These are phyloP conservation scores for Malania oleifera DNA, from an alignment of 164 flowering plant genomes.

Conservation along the genomic window DNA sequence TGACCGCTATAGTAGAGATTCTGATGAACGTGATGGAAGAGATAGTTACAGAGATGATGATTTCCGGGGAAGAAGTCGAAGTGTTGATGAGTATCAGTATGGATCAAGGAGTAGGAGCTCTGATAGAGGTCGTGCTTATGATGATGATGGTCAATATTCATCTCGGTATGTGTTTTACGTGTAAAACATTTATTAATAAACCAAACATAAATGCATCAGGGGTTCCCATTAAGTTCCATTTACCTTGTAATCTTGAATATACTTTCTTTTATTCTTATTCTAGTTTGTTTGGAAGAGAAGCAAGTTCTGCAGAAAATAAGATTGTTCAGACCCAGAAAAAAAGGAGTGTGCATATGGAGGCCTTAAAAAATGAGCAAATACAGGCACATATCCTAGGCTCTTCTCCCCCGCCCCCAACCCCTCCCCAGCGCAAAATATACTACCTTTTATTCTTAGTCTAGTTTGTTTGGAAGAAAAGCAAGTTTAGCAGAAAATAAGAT, in stretches of 20 bases:
- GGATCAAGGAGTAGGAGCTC: conserved; percentile 70
- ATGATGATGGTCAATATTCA: conserved; percentile 79
- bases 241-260: not conserved
- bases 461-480: too few relatives aligned
- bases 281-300: too few relatives aligned
- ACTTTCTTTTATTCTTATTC: not conserved
- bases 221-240: not conserved
- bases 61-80: conserved; percentile 56
- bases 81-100: conserved; percentile 53
- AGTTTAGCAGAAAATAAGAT: too few relatives aligned
- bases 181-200: not conserved
- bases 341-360: too few relatives aligned
- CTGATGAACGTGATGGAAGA: conserved; percentile 61
- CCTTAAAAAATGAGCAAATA: too few relatives aligned
- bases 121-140: conserved; percentile 59
- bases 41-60: conserved; percentile 70
- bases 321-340: too few relatives aligned
- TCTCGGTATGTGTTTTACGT: conserved; percentile 53
- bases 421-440: too few relatives aligned
- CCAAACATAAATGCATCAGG: too few relatives aligned
- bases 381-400: too few relatives aligned
- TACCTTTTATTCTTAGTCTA: too few relatives aligned
- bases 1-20: conserved; percentile 59
- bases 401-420: too few relatives aligned
- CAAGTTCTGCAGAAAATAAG: too few relatives aligned